Conservation (phyloP, 495 filamentous ascomycete species). For the Aspergillus nanangensis region DNA sequence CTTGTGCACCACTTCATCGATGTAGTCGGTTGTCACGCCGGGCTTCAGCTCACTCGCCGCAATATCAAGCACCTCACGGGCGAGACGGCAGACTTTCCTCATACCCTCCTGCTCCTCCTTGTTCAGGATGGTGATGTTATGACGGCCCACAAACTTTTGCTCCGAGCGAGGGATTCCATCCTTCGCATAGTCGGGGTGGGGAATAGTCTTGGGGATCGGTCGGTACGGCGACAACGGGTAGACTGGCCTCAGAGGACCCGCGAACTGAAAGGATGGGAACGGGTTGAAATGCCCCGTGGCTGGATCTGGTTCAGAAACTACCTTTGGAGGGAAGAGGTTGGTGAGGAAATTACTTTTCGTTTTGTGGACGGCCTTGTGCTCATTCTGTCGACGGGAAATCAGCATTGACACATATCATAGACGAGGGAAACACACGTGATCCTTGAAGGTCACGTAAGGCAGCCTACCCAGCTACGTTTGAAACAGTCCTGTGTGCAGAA, state of each 20-base stretch:
- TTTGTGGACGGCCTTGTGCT: slow-evolving; percentile 88
- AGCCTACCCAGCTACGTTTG: slow-evolving; percentile 91
- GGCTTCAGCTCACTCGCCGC: slow-evolving; percentile 76
- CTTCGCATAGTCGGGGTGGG: slow-evolving; percentile 76
- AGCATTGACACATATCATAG: background rate
- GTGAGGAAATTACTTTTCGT: slow-evolving; percentile 70
- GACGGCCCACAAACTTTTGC: slow-evolving; percentile 48
- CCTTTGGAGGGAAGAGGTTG: slow-evolving; percentile 64
- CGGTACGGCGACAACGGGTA: slow-evolving; percentile 81
- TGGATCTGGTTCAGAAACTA: slow-evolving; percentile 86
- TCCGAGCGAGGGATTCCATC: slow-evolving; percentile 82
- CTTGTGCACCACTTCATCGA: slow-evolving; percentile 94
- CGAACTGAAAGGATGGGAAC: slow-evolving; percentile 79
- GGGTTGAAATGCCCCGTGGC: slow-evolving; percentile 84
- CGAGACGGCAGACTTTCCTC: slow-evolving; percentile 87
- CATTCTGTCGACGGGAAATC: slow-evolving; percentile 45
- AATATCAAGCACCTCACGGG: slow-evolving; percentile 90
- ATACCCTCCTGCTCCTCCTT: slow-evolving; percentile 78
- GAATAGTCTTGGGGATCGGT: slow-evolving; percentile 74
- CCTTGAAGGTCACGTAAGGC: slow-evolving; percentile 24
- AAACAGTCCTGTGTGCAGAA: slow-evolving; percentile 99
- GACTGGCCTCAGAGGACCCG: slow-evolving; percentile 75
- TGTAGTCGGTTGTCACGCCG: slow-evolving; percentile 92
- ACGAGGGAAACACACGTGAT: slow-evolving; percentile 12
- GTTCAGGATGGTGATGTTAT: slow-evolving; percentile 79